Percentiles rank a stretch among this genome's conserved stretches.
These are phyloP conservation scores for Lenwebbia sp. DNA, from an alignment of 345 rosid genomes.

Conservation along the genomic window DNA sequence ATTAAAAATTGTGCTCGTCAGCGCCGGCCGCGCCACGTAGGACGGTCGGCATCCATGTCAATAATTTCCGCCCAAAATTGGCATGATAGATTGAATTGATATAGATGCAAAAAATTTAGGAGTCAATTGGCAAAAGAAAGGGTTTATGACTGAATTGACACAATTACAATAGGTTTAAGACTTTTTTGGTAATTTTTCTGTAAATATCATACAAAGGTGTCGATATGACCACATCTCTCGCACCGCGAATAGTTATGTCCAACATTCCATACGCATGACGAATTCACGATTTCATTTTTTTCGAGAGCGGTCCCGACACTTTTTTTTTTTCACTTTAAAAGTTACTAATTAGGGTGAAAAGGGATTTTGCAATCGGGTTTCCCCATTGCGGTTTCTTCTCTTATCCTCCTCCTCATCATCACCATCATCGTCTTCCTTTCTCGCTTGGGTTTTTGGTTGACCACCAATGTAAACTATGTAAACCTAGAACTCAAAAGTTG, in stretches of 20 bases:
- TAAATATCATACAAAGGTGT: not conserved
- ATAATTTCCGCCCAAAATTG: no score
- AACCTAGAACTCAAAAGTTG: not conserved
- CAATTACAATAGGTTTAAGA: no score
- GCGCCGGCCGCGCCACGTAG: no score
- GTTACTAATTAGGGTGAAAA: not conserved
- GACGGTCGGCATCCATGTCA: no score
- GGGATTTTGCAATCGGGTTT: not conserved
- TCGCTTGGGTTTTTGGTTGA: not conserved
- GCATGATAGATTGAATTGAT: no score
- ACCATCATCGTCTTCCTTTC: not conserved
- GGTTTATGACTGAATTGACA: no score
- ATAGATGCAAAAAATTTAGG: no score
- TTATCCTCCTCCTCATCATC: not conserved
- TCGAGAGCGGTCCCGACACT: not conserved
- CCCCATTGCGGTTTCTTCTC: not conserved
- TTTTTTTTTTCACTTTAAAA: no score
- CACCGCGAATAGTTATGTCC: not conserved
- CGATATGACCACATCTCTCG: accelerated
- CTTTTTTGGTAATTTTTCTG: no score
- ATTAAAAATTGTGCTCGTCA: no score
- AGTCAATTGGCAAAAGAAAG: no score
- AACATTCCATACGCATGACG: not conserved
- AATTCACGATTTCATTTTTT: not conserved
- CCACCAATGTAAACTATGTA: not conserved